Conservation (phyloP, 352 stramenopile species). For the Aphanomyces euteiches region DNA sequence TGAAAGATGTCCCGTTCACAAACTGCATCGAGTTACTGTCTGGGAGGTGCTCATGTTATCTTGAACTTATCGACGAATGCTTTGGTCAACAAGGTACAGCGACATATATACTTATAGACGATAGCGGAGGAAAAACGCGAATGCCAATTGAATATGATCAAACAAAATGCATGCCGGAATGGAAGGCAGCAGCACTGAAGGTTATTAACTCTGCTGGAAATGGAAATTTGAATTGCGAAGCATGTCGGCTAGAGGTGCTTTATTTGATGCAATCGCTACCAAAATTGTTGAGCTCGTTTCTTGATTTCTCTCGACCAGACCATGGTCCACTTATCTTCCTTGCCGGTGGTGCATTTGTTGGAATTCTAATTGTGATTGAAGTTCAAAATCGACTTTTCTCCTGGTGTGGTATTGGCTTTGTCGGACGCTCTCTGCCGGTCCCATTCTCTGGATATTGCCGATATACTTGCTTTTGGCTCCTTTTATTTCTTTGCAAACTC, state of each 20-base stretch:
- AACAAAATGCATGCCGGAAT: conserved; percentile 24
- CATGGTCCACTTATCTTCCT: conserved; percentile 19
- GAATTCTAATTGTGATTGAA: conserved; percentile 30
- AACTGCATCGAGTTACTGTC: conserved; percentile 21
- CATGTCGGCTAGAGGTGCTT: conserved; percentile 42
- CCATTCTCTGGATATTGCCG: conserved; percentile 32
- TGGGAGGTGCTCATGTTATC: conserved; percentile 25
- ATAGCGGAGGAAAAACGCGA: conserved; percentile 38
- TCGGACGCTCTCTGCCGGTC: conserved; percentile 29
- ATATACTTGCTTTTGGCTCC: conserved; percentile 35
- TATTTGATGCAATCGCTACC: conserved; percentile 30
- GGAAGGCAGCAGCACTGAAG: conserved; percentile 12
- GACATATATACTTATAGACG: conserved; percentile 33
- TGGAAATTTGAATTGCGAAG: conserved; percentile 28
- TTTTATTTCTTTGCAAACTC: conserved; percentile 31
- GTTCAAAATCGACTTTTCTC: conserved; percentile 32
- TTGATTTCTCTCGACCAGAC: conserved; percentile 32
- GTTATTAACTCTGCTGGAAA: conserved; percentile 15
- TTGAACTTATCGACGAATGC: conserved; percentile 24
- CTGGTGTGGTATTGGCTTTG: conserved; percentile 28
- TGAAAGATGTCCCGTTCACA: conserved; percentile 19
- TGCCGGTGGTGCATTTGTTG: conserved; percentile 14
- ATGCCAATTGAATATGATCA: conserved; percentile 30
- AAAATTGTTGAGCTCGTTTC: conserved; percentile 53
- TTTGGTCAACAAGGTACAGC: conserved; percentile 33